phyloP scores from a whole-genome alignment of 2,329 filamentous ascomycete genomes.

The Atkinsonella texensis region DNA sequence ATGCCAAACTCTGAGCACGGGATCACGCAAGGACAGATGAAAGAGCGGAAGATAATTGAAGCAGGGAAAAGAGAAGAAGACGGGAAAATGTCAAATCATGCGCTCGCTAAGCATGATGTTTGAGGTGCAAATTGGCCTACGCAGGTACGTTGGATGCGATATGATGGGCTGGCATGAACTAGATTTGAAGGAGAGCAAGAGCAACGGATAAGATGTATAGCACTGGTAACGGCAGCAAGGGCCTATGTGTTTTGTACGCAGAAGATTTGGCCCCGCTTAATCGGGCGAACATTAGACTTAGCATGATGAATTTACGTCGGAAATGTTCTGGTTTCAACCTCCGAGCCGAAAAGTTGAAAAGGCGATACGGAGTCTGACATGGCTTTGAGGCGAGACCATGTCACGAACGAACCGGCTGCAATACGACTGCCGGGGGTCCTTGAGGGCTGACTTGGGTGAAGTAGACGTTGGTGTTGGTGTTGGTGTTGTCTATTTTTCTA shows the following conservation, averaged over 20 bases:
- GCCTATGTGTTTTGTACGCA: background rate
- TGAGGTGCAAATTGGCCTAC: too few species aligned
- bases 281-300: background rate
- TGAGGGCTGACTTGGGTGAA: too few species aligned
- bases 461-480: too few species aligned
- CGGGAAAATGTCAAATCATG: too few species aligned
- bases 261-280: too few species aligned
- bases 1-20: slow-evolving; percentile 55
- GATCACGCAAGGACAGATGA: background rate
- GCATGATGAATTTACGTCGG: background rate
- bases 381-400: too few species aligned
- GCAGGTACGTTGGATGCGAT: background rate
- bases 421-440: background rate
- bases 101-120: too few species aligned
- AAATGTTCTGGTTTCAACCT: background rate
- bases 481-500: too few species aligned
- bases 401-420: background rate
- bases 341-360: too few species aligned
- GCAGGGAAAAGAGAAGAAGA: background rate
- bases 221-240: background rate
- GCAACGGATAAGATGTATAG: background rate
- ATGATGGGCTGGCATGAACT: background rate
- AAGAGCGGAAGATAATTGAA: too few species aligned
- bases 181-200: background rate
- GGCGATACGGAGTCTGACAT: too few species aligned